Evolutionary conservation across 1,284 basidiomycete genomes (phyloP), one percentile per base, ranked within the genome.

Genomic region (Trametes versicolor): DNA sequence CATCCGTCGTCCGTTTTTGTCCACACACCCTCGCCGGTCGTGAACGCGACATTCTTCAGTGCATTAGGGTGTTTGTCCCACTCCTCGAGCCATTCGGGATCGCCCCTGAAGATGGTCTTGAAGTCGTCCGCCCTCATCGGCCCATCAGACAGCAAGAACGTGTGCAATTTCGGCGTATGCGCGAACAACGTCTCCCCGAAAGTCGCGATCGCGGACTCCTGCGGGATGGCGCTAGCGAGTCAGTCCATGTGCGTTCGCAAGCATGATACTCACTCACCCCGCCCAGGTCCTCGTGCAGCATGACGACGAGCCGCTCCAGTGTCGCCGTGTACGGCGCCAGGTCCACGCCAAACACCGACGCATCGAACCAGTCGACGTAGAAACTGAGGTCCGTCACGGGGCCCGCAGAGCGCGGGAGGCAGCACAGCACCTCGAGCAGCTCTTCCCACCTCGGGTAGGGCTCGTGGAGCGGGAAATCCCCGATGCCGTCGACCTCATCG

Each of bases 101-200:
- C n/a, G n/a, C n/a, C n/a, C n/a, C n/a, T n/a, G n/a, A n/a, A n/a
- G n/a, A n/a, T n/a, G n/a, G n/a, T n/a, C n/a, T n/a, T n/a, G n/a
- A n/a, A n/a, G 9, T 49, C 45, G 32, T 10, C 37, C 27, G 21
- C 13, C 23, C 27, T 49, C 2, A 10, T 8, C 5, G 47, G 48
- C 32, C 36, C 57, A n/a, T 58, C 37, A 4, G 48, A 58, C 4
- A 50, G 57, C 15, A 50, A 19, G 34, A 58, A 58, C 9, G 57
- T 50, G 25, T 27, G 57, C 36, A 58, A 17, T 17, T 6, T 25
- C 34, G 57, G 48, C 23, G 48, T 21, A 23, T 50, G 47, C 23
- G 57, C 57, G 15, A 50, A 51, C 3, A 59, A 37, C 27, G 25
- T 29, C 49, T 59, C 10, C 6, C 58, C 49, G 10, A 25, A 41